Evolutionary conservation across 2,329 filamentous ascomycete genomes (phyloP).

Genomic region (Thyridium curvatum): DNA sequence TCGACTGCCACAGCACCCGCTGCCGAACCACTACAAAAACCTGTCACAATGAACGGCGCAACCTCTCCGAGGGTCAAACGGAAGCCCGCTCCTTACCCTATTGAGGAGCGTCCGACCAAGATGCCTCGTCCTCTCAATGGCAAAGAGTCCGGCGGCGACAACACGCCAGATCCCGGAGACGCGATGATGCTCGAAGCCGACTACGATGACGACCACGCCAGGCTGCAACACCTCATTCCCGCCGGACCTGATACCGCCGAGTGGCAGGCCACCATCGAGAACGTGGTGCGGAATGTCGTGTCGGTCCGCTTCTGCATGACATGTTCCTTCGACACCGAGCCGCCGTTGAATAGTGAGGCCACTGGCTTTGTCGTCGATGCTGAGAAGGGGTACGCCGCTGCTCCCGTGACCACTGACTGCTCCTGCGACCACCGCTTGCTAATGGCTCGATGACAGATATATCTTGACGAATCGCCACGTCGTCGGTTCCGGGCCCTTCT

Average conservation of each 20-base stretch:
- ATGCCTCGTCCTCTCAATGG: conserved; percentile 14
- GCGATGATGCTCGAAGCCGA: conserved; percentile 7
- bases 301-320: conserved; percentile 99
- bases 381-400: conserved; percentile 64
- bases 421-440: background rate
- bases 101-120: conserved; percentile 15
- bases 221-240: conserved; percentile 12
- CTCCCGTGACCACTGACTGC: background rate
- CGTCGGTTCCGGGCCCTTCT: conserved; percentile 91
- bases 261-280: conserved; percentile 95
- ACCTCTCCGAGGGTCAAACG: conserved; percentile 15
- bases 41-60: conserved; percentile 14
- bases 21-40: too few species aligned
- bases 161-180: conserved; percentile 12
- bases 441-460: conserved; percentile 38
- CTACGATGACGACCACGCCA: conserved; percentile 5
- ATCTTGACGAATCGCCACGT: conserved; percentile 90
- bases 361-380: conserved; percentile 98
- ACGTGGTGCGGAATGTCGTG: conserved; percentile 89
- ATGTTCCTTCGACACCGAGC: conserved; percentile 95
- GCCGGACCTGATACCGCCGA: conserved; percentile 22
- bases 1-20: too few species aligned
- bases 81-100: conserved; percentile 12
- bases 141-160: conserved; percentile 13
- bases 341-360: conserved; percentile 87